Evolutionary conservation across 2,329 filamentous ascomycete species (phyloP).

Genomic region (Davidsoniella australis): DNA sequence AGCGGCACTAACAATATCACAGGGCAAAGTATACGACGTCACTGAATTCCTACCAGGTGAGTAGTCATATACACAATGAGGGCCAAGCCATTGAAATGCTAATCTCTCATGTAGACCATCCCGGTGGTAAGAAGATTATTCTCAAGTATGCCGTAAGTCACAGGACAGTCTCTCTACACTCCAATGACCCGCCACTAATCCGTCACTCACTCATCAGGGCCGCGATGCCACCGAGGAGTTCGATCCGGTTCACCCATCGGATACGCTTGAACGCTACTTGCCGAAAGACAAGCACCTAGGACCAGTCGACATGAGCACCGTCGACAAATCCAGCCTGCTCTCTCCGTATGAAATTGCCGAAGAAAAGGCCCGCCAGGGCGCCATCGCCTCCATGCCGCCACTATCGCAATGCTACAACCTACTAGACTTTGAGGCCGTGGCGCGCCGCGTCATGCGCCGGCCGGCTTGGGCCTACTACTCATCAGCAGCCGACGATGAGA

Average conservation of each 20-base stretch:
- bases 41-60: slow-evolving; percentile 69
- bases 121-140: slow-evolving; percentile 81
- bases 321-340: slow-evolving; percentile 34
- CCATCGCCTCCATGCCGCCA: slow-evolving; percentile 57
- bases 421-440: slow-evolving; percentile 90
- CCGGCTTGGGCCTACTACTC: slow-evolving; percentile 97
- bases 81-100: neutral
- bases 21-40: slow-evolving; percentile 74
- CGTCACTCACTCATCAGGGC: slow-evolving; percentile 28
- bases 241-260: slow-evolving; percentile 73
- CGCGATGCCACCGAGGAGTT: slow-evolving; percentile 89
- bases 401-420: slow-evolving; percentile 84
- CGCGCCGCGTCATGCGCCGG: slow-evolving; percentile 82
- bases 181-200: neutral
- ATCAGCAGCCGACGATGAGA: slow-evolving; percentile 50
- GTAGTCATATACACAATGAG: neutral
- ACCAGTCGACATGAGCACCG: slow-evolving; percentile 73
- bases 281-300: slow-evolving; percentile 75
- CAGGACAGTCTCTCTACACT: neutral
- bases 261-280: slow-evolving; percentile 74
- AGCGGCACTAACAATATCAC: slow-evolving; percentile 6
- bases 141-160: slow-evolving; percentile 65
- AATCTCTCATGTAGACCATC: slow-evolving; percentile 44
- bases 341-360: slow-evolving; percentile 45
- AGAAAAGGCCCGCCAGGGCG: slow-evolving; percentile 50